Base-by-base conservation (phyloP, 1,139 yeast genomes). In the Magnusiomyces suaveolens region DNA sequence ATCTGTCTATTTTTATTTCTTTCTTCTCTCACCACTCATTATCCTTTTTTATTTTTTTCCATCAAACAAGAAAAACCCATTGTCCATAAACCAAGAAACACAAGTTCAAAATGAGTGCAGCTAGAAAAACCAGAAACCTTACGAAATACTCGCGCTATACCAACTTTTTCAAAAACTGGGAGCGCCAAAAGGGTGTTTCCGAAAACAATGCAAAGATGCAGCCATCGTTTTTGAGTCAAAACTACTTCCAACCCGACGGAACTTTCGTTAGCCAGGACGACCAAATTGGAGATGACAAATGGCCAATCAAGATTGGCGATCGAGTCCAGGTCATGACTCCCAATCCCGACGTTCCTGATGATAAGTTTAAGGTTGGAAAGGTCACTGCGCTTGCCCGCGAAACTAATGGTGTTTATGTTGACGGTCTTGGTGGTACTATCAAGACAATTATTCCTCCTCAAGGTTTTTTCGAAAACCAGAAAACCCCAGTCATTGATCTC, bases 381-480 rank as follows among this genome's bases (percentile, higher is more conserved):
- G 73, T 82, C 43, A 72, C 72, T 52, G 74, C 75, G 44, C 73
- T 75, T 46, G 75, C 72, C 54, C 65, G 65, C 29, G 70, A 73
- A 52, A 75, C 82, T n/a, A 81, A 82, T 62, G 75, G 80, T 16
- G 75, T 76, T 48, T 71, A 75, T 53, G 68, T 83, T 36, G 81
- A 76, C 56, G 86, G 81, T 55, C 74, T 79, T 58, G 82, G 84
- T 25, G 81, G 80, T 46, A 74, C 78, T 43, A 33, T 51, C 18
- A 53, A 55, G 43, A 73, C 77, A 46, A 79, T 81, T 26, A 75
- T 82, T 52, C 96, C 96, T 21, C 82, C 82, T 63, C 74, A 76
- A 53, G 77, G 78, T 64, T 87, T 95, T 94, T 77, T 80, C 49
- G 83, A 81, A 55, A 83, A 84, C 52, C 95, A 85, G 66, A 75